Evolutionary conservation across 768 basidiomycete genomes (phyloP), one percentile per base, ranked within the genome.

Genomic region (Austroboletus eburneus): DNA sequence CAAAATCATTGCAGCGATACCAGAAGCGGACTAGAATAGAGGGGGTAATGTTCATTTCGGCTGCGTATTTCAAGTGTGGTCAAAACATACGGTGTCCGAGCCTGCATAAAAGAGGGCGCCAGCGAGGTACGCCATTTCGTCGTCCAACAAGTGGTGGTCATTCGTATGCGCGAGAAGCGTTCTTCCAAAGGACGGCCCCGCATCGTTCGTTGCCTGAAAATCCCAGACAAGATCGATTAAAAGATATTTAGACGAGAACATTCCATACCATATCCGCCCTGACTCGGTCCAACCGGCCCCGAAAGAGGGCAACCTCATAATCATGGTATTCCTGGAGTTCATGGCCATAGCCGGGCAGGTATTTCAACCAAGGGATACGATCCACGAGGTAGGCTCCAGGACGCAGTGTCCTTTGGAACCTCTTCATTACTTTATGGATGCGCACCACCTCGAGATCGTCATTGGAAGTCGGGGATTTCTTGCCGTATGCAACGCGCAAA

Each of bases 81-180:
- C n/a, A 41, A 23, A 16, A 42, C 58, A 37, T 43, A 62, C 69
- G 7, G 80, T 81, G 49, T 80, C 79, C 1, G 74, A 72, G 3
- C 80, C 80, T 8, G 80, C 80, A n/a, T 78, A 79, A 51, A 81
- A 81, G 64, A 83, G 72, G 30, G 69, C 68, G 1, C 80, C 81
- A 2, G 76, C 78, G 18, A 82, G 71, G 59, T 81, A 82, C 0
- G 79, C 72, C 6, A 72, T 71, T 49, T 83, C 79, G 42, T 75
- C 65, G 40, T 75, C 67, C 3, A 75, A 70, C 9, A 82, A 69
- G 6, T 68, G 72, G 21, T 78, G 72, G 40, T 76, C 73, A 3
- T 58, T 49, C 49, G 76, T 72, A 5, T 71, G 69, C 48, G 80
- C 78, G 3, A 81, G 56, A 21, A 82, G 70, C 46, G 75, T 76